Evolutionary conservation across 495 filamentous ascomycete genomes (phyloP).

Genomic region (Letharia columbiana): DNA sequence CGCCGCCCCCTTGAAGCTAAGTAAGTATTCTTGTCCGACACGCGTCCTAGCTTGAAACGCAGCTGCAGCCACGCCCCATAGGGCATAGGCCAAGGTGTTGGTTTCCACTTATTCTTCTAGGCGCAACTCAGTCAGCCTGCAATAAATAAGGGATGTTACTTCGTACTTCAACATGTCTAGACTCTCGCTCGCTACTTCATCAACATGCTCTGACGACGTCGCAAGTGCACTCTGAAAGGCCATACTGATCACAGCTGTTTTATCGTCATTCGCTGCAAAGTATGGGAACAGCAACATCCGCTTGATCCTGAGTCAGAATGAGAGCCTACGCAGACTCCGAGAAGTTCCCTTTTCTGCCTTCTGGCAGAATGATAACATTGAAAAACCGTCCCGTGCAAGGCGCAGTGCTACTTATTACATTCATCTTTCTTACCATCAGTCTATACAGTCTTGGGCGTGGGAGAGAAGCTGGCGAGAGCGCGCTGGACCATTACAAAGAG

Average conservation of each 20-base stretch:
- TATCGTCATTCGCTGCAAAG: background rate
- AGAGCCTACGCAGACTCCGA: background rate
- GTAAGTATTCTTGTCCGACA: no score
- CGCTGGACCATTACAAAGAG: constrained; percentile 5
- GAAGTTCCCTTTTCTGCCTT: background rate
- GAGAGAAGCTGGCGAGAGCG: background rate
- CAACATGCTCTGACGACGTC: background rate
- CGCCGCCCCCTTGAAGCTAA: no score
- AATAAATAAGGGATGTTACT: no score
- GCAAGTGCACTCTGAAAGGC: background rate
- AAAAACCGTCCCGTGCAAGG: constrained; percentile 4
- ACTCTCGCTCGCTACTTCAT: background rate
- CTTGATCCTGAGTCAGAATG: background rate
- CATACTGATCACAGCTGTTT: background rate
- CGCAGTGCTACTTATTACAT: background rate
- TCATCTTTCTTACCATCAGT: constrained; percentile 9
- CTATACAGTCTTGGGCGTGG: constrained; percentile 1
- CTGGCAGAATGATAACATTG: background rate
- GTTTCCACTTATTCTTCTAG: background rate
- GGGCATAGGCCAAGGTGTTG: background rate
- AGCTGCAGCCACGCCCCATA: no score
- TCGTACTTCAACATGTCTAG: no score
- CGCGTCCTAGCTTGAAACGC: no score
- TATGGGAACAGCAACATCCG: background rate
- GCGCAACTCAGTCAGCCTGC: no score